Evolutionary conservation across 306 rosid genomes (phyloP).

Genomic region (Begonia masoniana): DNA sequence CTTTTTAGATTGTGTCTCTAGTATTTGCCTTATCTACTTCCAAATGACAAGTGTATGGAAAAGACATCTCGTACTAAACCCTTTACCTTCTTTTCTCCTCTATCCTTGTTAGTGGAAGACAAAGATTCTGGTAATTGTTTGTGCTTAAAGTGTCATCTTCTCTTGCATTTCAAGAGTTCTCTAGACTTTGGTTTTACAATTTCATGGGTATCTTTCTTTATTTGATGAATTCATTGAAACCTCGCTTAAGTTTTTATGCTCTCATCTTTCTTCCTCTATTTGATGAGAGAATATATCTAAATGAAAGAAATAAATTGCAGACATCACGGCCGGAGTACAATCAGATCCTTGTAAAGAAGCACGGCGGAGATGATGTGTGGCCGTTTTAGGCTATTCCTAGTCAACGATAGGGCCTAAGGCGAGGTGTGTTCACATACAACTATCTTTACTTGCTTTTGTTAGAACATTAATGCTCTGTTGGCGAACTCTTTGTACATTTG

Average conservation of each 20-base stretch:
- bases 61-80: neutral
- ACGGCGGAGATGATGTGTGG: conserved; percentile 50
- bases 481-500: too few species aligned
- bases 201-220: neutral
- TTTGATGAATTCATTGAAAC: neutral
- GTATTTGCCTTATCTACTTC: too few species aligned
- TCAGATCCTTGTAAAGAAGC: conserved; percentile 71
- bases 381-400: conserved; percentile 19
- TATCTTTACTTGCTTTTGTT: too few species aligned
- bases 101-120: neutral
- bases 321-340: conserved; percentile 88
- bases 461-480: too few species aligned
- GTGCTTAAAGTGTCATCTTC: neutral
- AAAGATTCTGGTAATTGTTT: neutral
- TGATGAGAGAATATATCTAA: neutral
- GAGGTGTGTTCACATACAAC: too few species aligned
- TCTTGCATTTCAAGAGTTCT: neutral
- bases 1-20: too few species aligned
- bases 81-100: neutral
- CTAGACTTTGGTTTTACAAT: neutral
- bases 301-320: conserved; percentile 31
- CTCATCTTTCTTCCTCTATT: neutral
- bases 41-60: neutral
- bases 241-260: neutral
- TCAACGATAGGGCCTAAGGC: too few species aligned